Conservation (phyloP, 495 filamentous ascomycete species). For the Xylaria venustula region DNA sequence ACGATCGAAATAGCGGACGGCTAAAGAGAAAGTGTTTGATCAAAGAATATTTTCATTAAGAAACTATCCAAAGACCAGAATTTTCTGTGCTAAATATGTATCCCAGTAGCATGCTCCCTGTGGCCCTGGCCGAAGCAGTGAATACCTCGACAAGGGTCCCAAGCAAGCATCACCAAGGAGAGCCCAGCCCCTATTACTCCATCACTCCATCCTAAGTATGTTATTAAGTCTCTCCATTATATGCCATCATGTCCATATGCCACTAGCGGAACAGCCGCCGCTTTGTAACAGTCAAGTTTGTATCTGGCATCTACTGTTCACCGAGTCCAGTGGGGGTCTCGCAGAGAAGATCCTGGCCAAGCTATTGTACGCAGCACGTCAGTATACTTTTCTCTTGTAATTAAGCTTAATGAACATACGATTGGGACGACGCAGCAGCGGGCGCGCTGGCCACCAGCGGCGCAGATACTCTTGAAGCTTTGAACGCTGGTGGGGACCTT, state of each 20-base stretch:
- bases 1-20: no score
- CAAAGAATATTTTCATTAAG: not conserved
- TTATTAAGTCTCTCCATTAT: not conserved
- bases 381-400: not conserved
- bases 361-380: not conserved
- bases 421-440: slow-evolving; percentile 17
- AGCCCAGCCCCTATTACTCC: not conserved
- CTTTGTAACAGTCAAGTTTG: not conserved
- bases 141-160: not conserved
- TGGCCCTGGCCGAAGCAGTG: not conserved
- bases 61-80: not conserved
- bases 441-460: slow-evolving; percentile 11
- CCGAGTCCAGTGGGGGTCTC: slow-evolving; percentile 1
- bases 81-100: not conserved
- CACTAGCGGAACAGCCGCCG: not conserved
- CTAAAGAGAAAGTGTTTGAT: not conserved
- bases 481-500: not conserved
- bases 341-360: slow-evolving; percentile 15
- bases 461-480: slow-evolving; percentile 14
- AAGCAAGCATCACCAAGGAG: slow-evolving; percentile 1
- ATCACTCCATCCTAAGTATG: not conserved
- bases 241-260: not conserved
- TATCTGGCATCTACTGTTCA: slow-evolving; percentile 2
- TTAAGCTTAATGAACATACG: not conserved
- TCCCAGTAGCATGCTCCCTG: not conserved